phyloP scores from a whole-genome alignment of 2,329 filamentous ascomycete species.

The Pezicula carpinea region DNA sequence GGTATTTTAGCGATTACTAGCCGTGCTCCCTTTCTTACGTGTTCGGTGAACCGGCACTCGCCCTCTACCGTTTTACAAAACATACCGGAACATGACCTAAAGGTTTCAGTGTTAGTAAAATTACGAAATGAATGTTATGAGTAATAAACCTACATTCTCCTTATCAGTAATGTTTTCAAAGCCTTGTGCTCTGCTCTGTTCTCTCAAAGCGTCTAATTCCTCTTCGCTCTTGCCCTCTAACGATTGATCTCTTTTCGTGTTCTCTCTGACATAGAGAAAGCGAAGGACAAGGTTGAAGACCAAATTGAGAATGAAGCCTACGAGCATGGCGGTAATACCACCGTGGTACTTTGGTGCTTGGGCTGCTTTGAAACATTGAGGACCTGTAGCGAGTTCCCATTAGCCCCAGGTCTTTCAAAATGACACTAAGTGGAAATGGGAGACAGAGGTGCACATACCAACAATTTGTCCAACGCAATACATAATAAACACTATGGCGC shows the following conservation, averaged over 20 bases:
- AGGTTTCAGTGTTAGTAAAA: neutral
- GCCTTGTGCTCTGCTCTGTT: slow-evolving; percentile 28
- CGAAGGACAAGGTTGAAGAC: slow-evolving; percentile 19
- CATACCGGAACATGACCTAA: neutral
- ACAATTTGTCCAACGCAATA: slow-evolving; percentile 75
- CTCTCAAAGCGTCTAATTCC: slow-evolving; percentile 27
- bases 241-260: slow-evolving; percentile 24
- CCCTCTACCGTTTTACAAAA: too few relatives aligned
- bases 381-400: slow-evolving; percentile 19
- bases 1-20: too few relatives aligned
- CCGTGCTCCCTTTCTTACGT: too few relatives aligned
- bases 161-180: slow-evolving; percentile 37
- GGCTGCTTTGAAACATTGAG: slow-evolving; percentile 28
- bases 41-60: too few relatives aligned
- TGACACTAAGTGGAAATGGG: neutral
- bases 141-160: slow-evolving; percentile 31
- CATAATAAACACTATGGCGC: slow-evolving; percentile 64
- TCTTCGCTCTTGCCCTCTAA: slow-evolving; percentile 26
- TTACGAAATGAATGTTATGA: too few relatives aligned
- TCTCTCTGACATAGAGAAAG: slow-evolving; percentile 28
- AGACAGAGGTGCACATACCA: slow-evolving; percentile 39
- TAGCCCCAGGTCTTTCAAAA: neutral
- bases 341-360: slow-evolving; percentile 29
- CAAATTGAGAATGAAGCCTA: slow-evolving; percentile 27
- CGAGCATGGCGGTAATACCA: slow-evolving; percentile 31